A percentile compares a stretch with the other conserved stretches of the same genome.
Conservation (phyloP, 2,329 filamentous ascomycete species). For the Penicillium sp. region DNA sequence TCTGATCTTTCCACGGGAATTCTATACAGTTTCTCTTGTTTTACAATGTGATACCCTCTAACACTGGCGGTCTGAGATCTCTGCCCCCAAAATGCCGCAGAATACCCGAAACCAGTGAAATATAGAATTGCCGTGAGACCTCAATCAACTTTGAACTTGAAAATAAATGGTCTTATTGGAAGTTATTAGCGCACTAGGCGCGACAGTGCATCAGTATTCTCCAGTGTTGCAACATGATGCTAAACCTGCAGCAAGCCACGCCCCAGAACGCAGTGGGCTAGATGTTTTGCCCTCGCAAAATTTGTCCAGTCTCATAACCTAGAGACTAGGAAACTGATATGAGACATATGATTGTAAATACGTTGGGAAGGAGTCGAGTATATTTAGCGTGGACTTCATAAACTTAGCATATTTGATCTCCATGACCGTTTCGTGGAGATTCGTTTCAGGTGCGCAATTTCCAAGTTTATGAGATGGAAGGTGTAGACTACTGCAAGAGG, state of each 20-base stretch:
- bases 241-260: conserved; percentile 10
- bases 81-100: neutral
- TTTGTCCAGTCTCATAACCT: neutral
- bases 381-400: neutral
- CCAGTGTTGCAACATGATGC: conserved; percentile 1
- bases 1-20: too few species aligned
- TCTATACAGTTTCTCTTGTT: neutral
- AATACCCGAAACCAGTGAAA: conserved; percentile 12
- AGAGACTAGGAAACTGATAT: neutral
- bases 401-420: neutral
- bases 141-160: neutral
- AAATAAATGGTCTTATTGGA: neutral
- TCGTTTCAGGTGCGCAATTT: neutral
- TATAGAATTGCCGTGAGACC: conserved; percentile 15
- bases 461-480: too few species aligned
- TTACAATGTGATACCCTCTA: neutral
- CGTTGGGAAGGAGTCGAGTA: neutral
- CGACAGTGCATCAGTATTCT: conserved; percentile 15
- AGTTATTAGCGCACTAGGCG: conserved; percentile 12
- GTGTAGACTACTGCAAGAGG: neutral
- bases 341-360: neutral
- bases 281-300: neutral
- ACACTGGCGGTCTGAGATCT: neutral
- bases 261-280: conserved; percentile 1
- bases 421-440: too few species aligned